phyloP scores from a whole-genome alignment of 1,139 yeast species.

The Arxiozyma slooffiae region DNA sequence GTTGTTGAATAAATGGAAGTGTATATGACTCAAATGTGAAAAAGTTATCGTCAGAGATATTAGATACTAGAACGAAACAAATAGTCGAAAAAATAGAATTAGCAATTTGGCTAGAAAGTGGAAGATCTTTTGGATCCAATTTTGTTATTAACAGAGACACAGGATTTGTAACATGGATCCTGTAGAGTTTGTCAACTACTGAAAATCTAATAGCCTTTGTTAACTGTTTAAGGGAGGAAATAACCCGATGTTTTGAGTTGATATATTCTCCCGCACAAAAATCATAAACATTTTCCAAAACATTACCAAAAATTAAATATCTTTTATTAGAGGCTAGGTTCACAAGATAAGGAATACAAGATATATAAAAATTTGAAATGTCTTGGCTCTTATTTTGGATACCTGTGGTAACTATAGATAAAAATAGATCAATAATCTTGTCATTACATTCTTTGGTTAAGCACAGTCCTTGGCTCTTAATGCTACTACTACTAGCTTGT shows the following conservation, averaged over 20 bases:
- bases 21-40: slow-evolving; percentile 50
- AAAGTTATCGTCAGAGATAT: slow-evolving; percentile 31
- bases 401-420: slow-evolving; percentile 52
- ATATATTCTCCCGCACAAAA: slow-evolving; percentile 68
- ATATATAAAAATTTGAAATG: slow-evolving; percentile 50
- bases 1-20: slow-evolving; percentile 50
- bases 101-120: slow-evolving; percentile 61
- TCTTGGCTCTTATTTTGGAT: slow-evolving; percentile 63
- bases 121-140: slow-evolving; percentile 80
- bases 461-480: slow-evolving; percentile 30
- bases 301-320: slow-evolving; percentile 47
- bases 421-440: slow-evolving; percentile 41
- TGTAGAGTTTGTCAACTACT: slow-evolving; percentile 52
- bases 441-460: slow-evolving; percentile 36
- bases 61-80: slow-evolving; percentile 61
- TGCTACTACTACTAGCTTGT: slow-evolving; percentile 11
- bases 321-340: slow-evolving; percentile 44
- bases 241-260: slow-evolving; percentile 74
- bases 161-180: slow-evolving; percentile 73
- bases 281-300: slow-evolving; percentile 70
- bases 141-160: slow-evolving; percentile 70
- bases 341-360: slow-evolving; percentile 55
- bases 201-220: slow-evolving; percentile 60
- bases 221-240: slow-evolving; percentile 61
- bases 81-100: slow-evolving; percentile 66